A percentile compares a stretch with the other conserved stretches of the same genome.
phyloP scores from a whole-genome alignment of 2,329 filamentous ascomycete species.

The Paraphoma sp. region DNA sequence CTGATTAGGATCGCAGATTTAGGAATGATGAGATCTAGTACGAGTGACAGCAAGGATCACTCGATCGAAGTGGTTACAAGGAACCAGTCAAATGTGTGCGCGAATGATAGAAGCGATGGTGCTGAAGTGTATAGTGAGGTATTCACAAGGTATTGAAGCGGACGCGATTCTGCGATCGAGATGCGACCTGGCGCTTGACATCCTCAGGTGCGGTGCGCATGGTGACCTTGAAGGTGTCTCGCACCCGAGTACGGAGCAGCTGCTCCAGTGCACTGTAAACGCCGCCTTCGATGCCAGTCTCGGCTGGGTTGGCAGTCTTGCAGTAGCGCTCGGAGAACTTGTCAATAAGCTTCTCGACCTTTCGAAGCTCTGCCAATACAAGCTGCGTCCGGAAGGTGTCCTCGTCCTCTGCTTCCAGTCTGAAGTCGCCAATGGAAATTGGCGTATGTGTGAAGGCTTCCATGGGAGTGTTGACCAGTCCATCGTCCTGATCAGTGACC shows the following conservation, averaged over 20 bases:
- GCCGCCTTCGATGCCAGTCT: slow-evolving; percentile 35
- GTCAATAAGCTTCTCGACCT: slow-evolving; percentile 47
- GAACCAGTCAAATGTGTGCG: slow-evolving; percentile 1
- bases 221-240: slow-evolving; percentile 46
- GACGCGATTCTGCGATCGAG: slow-evolving; percentile 32
- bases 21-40: slow-evolving; percentile 4
- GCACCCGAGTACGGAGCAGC: slow-evolving; percentile 41
- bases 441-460: slow-evolving; percentile 36
- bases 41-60: not conserved
- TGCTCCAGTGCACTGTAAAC: slow-evolving; percentile 40
- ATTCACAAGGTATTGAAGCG: slow-evolving; percentile 39
- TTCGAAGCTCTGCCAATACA: slow-evolving; percentile 41
- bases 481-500: slow-evolving; percentile 22
- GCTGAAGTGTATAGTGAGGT: slow-evolving; percentile 7
- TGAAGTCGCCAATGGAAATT: slow-evolving; percentile 31
- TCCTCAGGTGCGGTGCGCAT: slow-evolving; percentile 45
- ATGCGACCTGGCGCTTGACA: slow-evolving; percentile 42
- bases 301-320: slow-evolving; percentile 27
- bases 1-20: not conserved
- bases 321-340: slow-evolving; percentile 46
- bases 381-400: slow-evolving; percentile 40
- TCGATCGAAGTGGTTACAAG: slow-evolving; percentile 8
- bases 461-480: slow-evolving; percentile 31
- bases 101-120: slow-evolving; percentile 2
- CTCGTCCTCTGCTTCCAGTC: slow-evolving; percentile 36